A percentile compares a stretch with the other conserved stretches of the same genome.
Evolutionary conservation across 306 rosid genomes (phyloP).

Genomic region (Quercus glauca): DNA sequence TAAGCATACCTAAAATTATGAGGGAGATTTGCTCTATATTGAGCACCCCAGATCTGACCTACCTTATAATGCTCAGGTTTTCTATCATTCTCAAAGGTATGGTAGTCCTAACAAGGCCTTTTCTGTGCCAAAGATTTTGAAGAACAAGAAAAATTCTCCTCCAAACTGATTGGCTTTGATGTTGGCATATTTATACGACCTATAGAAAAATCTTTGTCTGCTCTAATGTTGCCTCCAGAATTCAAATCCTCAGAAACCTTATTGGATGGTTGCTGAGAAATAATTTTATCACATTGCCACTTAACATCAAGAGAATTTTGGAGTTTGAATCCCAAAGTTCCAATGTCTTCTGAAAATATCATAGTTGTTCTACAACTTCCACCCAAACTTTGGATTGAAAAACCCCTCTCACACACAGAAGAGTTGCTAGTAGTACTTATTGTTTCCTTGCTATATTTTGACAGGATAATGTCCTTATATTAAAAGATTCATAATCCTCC

Average conservation of each 20-base stretch:
- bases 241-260: neutral
- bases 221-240: neutral
- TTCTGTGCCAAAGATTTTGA: neutral
- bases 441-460: neutral
- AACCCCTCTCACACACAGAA: neutral
- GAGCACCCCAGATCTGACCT: constrained; percentile 25
- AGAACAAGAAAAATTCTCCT: neutral
- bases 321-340: neutral
- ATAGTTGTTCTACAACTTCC: neutral
- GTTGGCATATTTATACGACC: neutral
- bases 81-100: constrained; percentile 10
- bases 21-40: neutral
- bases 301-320: neutral
- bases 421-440: neutral
- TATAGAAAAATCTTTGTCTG: neutral
- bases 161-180: neutral
- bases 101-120: constrained; percentile 6
- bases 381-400: neutral
- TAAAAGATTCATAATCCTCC: neutral
- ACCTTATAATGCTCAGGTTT: neutral
- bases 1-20: constrained; percentile 1
- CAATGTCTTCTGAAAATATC: neutral
- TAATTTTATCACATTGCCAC: neutral
- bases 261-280: neutral
- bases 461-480: neutral